These are phyloP conservation scores for Asparagopsis taxiformis DNA, from an alignment of 31 red algal species.

Conservation along the genomic window DNA sequence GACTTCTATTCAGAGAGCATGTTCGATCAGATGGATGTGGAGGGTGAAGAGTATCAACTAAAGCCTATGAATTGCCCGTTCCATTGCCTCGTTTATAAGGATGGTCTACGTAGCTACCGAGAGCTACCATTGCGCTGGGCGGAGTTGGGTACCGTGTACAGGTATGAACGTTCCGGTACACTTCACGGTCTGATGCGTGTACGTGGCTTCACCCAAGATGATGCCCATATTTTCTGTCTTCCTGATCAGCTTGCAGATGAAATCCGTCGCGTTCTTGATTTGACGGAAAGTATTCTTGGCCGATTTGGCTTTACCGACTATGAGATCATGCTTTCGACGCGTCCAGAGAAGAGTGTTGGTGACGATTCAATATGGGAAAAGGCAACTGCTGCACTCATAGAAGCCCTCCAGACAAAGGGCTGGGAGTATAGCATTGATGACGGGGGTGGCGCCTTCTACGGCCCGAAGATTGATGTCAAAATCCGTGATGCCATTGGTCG, in stretches of 20 bases:
- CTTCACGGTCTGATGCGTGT: conserved; percentile 99
- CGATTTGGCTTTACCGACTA: conserved; percentile 98
- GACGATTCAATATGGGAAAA: conserved; percentile 90
- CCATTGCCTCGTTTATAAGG: conserved; percentile 94
- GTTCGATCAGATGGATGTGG: conserved; percentile 98
- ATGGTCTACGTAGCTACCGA: conserved; percentile 88
- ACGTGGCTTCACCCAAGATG: conserved; percentile 99
- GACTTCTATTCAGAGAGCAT: conserved; percentile 98
- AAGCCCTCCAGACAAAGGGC: conserved; percentile 74
- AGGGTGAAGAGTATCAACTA: conserved; percentile 85
- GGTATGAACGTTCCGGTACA: conserved; percentile 97
- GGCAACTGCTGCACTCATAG: conserved; percentile 78
- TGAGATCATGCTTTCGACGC: conserved; percentile 95
- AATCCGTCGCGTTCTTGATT: conserved; percentile 91
- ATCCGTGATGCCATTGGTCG: conserved; percentile 98
- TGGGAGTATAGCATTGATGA: conserved; percentile 93
- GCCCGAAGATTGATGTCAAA: conserved; percentile 99
- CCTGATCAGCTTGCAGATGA: conserved; percentile 87
- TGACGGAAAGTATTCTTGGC: conserved; percentile 84
- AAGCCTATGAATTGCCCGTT: conserved; percentile 99
- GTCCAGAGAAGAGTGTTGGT: conserved; percentile 96
- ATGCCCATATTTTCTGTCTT: conserved; percentile 99
- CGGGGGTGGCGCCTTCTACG: conserved; percentile 99
- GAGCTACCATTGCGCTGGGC: conserved; percentile 98
- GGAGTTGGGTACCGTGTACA: conserved; percentile 99